Base-by-base conservation (phyloP, 768 basidiomycete species). In the Phallus indusiatus region DNA sequence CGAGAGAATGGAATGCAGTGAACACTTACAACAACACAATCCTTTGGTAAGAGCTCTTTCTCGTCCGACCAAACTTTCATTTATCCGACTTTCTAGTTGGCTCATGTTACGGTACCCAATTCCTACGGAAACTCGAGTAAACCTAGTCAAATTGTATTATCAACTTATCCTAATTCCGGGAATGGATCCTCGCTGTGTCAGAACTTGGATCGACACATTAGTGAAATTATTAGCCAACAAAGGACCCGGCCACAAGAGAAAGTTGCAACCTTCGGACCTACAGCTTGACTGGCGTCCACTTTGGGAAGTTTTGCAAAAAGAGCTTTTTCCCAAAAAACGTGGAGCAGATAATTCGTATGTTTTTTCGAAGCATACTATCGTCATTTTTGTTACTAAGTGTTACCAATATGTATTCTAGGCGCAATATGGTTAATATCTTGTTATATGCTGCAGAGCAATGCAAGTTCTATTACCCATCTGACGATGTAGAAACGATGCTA, bases 91-190 rank as follows among this genome's bases (percentile, higher is more conserved):
- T 0, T 34, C 33, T 62, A 91, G 89, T 70, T 92, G 90, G 89
- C 69, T 91, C 52, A 74, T 85, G 63, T 82, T 91, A 83, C 82
- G 83, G 46, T 92, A 91, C 69, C 90, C 89, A 2, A 79, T 92
- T 65, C 71, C 79, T 48, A 87, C 80, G 60, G 65, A 81, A 34
- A 82, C 81, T 50, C 85, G 90, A 17, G 83, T 84, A 20, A 84
- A 82, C 68, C 81, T 92, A 55, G 86, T 84, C 14, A 78, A 76
- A 37, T 72, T 92, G 52, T 90, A 90, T 71, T 91, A 87, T 65
- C 86, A 91, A 66, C 71, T 92, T n/a, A 82, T 80, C 68, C 72
- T 89, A 35, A 68, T 88, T 8, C 90, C 89, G 49, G 88, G 88
- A 53, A 73, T 90, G 55, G 88, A 92, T 55, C 77, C 83, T 10